Evolutionary conservation across 1,284 basidiomycete species (phyloP), one percentile per base, ranked within the genome.

Genomic region (Stygiomarasmius scandens): DNA sequence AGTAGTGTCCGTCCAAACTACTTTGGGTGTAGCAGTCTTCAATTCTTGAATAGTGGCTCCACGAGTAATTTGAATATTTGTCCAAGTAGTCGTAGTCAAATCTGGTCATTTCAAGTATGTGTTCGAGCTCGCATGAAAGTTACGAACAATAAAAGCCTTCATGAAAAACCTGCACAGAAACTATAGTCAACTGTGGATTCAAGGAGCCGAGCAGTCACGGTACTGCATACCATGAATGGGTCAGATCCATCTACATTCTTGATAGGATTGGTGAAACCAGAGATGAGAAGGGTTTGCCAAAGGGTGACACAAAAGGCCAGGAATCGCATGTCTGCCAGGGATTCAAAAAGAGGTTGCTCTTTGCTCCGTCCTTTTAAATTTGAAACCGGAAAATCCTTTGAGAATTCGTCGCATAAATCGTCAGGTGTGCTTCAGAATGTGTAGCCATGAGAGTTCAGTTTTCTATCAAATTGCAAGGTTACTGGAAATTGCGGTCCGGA

Each of bases 11-110:
- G 68, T 66, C 70, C 72, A 77, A 22, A 76, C 62, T 2, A 71
- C 65, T 53, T 72, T 75, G 2, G 72, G 70, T 1, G 67, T 63
- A 1, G 73, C 74, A 14, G 68, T 73, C 63, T 77, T 76, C 55
- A 76, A 60, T 5, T 71, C 74, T 1, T 51, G 64, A 47, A 77
- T 67, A 1, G 73, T 76, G n/a, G 72, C 72, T 12, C 70, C 73
- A 20, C 73, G 69, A 14, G 73, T 69, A 27, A 76, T 71, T 55
- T 75, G 72, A 47, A 77, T 70, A 51, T 76, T 73, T 9, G 61
- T 67, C 75, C 75, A 77, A 2, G 75, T 75, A 2, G 75, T 76
- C 0, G 73, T 67, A n/a, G 69, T 71, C 32, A 76, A 58, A 49
- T 75, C 69, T 69, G 23, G 22, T 32, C 12, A 6, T 32, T 32